These are phyloP conservation scores for Dendrostoma leiphaemia DNA, from an alignment of 2,329 filamentous ascomycete genomes.

Conservation along the genomic window DNA sequence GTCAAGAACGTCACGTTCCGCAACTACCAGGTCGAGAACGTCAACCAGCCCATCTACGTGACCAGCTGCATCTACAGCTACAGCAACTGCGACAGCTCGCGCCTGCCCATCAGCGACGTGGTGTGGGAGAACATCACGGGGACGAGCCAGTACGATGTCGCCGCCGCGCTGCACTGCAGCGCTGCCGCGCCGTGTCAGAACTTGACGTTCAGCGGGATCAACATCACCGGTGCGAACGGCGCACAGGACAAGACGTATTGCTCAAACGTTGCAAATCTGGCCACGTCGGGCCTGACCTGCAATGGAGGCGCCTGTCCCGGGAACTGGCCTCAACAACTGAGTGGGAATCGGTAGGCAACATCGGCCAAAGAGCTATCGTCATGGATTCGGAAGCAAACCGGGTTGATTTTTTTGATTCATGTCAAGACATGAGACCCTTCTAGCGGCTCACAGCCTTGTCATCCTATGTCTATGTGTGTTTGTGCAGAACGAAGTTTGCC, in stretches of 20 bases:
- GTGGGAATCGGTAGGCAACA: constrained; percentile 23
- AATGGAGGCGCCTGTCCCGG: constrained; percentile 36
- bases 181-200: constrained; percentile 40
- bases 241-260: constrained; percentile 40
- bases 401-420: too few relatives aligned
- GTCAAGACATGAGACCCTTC: too few relatives aligned
- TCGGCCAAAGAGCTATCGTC: too few relatives aligned
- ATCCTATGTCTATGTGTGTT: too few relatives aligned
- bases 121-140: constrained; percentile 49
- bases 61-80: constrained; percentile 43
- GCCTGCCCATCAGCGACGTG: constrained; percentile 43
- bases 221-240: constrained; percentile 41
- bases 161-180: constrained; percentile 43
- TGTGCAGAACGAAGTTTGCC: too few relatives aligned
- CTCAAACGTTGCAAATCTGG: constrained; percentile 38
- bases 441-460: too few relatives aligned
- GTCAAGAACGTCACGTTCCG: constrained; percentile 43
- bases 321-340: constrained; percentile 37
- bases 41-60: constrained; percentile 49
- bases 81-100: constrained; percentile 36
- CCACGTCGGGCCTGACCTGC: constrained; percentile 31
- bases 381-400: too few relatives aligned
- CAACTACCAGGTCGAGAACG: constrained; percentile 37
- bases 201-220: constrained; percentile 42
- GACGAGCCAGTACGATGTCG: constrained; percentile 47